Conservation (phyloP, 306 rosid species). For the Hippophae gyantsensis region DNA sequence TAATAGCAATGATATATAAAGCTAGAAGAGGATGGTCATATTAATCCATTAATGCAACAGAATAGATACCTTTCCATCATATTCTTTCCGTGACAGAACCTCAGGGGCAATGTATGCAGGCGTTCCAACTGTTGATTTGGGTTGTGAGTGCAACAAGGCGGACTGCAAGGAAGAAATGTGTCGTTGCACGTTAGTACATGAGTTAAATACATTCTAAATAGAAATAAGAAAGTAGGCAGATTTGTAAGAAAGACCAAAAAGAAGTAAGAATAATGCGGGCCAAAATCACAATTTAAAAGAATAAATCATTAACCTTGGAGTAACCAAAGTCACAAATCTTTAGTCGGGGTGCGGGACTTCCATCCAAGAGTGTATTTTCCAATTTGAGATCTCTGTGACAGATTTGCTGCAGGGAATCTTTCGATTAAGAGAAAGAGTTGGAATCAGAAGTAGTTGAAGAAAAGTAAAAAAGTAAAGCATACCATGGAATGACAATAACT, state of each 20-base stretch:
- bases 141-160: slow-evolving; percentile 71
- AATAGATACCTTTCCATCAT: slow-evolving; percentile 74
- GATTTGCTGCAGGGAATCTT: slow-evolving; percentile 48
- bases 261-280: neutral
- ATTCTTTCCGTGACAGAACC: slow-evolving; percentile 63
- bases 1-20: neutral
- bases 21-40: too few relatives aligned
- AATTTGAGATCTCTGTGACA: slow-evolving; percentile 93
- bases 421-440: slow-evolving; percentile 1
- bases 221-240: neutral
- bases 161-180: slow-evolving; percentile 39
- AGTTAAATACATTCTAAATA: neutral
- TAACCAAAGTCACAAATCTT: slow-evolving; percentile 93
- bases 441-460: neutral
- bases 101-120: slow-evolving; percentile 97
- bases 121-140: slow-evolving; percentile 89
- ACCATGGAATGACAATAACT: slow-evolving; percentile 90
- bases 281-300: slow-evolving; percentile 5
- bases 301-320: slow-evolving; percentile 59
- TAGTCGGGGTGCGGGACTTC: slow-evolving; percentile 68
- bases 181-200: neutral
- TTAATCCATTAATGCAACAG: neutral
- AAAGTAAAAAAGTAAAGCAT: slow-evolving; percentile 3
- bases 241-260: neutral
- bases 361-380: slow-evolving; percentile 87